phyloP scores from a whole-genome alignment of 768 basidiomycete genomes.

The Suillus weaverae region DNA sequence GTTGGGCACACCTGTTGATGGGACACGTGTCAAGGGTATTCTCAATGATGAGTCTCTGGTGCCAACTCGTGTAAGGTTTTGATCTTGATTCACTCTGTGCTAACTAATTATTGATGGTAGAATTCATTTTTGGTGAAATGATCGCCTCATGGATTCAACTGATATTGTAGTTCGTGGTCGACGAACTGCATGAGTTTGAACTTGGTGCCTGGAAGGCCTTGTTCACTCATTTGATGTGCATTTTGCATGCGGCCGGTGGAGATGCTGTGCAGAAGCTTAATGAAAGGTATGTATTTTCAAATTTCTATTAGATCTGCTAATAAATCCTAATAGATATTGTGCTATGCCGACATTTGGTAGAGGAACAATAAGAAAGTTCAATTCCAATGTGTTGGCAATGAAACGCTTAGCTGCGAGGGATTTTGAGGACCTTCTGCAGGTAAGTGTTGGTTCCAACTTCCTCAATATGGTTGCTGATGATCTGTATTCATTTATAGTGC shows the following conservation, averaged over 20 bases:
- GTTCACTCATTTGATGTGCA: no score
- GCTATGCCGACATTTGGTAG: background rate
- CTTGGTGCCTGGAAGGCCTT: slow-evolving; percentile 40
- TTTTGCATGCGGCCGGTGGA: slow-evolving; percentile 16
- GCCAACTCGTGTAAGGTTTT: background rate
- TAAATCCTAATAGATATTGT: background rate
- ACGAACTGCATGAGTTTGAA: slow-evolving; percentile 40
- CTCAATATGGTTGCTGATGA: background rate
- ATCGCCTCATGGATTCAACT: slow-evolving; percentile 20
- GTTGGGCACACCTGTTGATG: no score
- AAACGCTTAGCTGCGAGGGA: background rate
- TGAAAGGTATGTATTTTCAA: background rate
- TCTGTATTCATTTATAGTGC: background rate
- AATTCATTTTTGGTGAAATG: background rate
- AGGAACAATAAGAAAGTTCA: background rate
- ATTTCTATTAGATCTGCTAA: background rate
- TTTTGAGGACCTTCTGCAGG: background rate
- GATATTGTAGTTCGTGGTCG: slow-evolving; percentile 28
- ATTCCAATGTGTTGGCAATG: background rate
- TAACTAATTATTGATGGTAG: background rate
- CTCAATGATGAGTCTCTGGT: background rate
- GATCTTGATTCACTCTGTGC: background rate
- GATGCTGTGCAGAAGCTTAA: background rate
- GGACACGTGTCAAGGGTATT: background rate
- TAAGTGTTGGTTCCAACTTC: background rate